Evolutionary conservation across 805 yeast genomes (phyloP).

Genomic region (Ogataea corticis): DNA sequence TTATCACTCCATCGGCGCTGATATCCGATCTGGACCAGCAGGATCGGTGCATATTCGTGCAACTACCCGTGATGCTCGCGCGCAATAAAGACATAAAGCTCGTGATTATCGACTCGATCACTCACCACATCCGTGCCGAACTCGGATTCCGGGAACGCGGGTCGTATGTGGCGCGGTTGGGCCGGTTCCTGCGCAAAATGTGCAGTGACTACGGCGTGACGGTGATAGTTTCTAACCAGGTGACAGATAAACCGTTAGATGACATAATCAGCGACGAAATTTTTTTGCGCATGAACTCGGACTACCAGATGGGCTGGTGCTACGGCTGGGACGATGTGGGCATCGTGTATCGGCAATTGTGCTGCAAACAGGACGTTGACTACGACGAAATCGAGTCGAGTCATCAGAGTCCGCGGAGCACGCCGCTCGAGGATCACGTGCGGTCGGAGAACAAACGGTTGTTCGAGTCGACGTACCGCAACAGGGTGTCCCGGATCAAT

Average conservation of each 20-base stretch:
- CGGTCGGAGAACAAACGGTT: constrained; percentile 28
- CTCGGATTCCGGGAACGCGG: constrained; percentile 45
- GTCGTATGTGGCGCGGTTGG: constrained; percentile 43
- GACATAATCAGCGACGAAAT: constrained; percentile 33
- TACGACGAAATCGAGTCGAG: constrained; percentile 19
- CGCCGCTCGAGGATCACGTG: constrained; percentile 27
- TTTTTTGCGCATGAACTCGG: constrained; percentile 44
- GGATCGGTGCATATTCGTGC: constrained; percentile 69
- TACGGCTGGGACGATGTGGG: constrained; percentile 68
- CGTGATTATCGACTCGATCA: constrained; percentile 76
- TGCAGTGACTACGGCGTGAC: constrained; percentile 54
- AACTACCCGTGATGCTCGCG: constrained; percentile 59
- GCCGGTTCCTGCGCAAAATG: constrained; percentile 48
- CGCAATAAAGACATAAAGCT: constrained; percentile 45
- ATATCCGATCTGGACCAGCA: constrained; percentile 63
- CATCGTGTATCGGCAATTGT: constrained; percentile 31
- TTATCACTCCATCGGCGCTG: constrained; percentile 30
- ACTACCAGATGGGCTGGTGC: constrained; percentile 70
- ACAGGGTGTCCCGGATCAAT: constrained; percentile 32
- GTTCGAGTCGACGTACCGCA: constrained; percentile 34
- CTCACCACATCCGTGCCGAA: constrained; percentile 77
- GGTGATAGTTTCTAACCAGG: constrained; percentile 76
- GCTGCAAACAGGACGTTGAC: constrained; percentile 19
- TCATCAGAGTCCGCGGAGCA: constrained; percentile 9
- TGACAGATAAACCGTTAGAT: constrained; percentile 57